A percentile compares a stretch with the other conserved stretches of the same genome.
Evolutionary conservation across 495 filamentous ascomycete species (phyloP).

Genomic region (Elasticomyces elasticus): DNA sequence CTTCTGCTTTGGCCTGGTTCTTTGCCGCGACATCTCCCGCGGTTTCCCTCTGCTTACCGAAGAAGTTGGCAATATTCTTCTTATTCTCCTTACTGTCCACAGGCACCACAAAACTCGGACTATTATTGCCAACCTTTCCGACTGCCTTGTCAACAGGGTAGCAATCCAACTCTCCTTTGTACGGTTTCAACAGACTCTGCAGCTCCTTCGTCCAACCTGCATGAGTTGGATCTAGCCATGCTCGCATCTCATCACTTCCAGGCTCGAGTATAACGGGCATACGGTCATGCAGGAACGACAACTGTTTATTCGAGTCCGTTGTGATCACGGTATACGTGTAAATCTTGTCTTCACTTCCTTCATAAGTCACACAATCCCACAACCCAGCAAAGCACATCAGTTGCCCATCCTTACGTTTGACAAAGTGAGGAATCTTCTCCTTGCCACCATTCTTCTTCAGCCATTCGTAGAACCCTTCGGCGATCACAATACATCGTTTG

Average conservation of each 20-base stretch:
- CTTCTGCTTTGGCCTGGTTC: slow-evolving; percentile 11
- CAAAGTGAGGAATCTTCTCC: slow-evolving; percentile 72
- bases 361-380: slow-evolving; percentile 79
- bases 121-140: slow-evolving; percentile 92
- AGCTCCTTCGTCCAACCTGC: slow-evolving; percentile 68
- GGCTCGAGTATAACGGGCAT: slow-evolving; percentile 92
- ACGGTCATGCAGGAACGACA: slow-evolving; percentile 79
- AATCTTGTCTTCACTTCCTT: slow-evolving; percentile 59
- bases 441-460: slow-evolving; percentile 68
- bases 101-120: slow-evolving; percentile 69
- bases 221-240: slow-evolving; percentile 69
- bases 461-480: slow-evolving; percentile 96
- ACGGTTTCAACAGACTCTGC: slow-evolving; percentile 67
- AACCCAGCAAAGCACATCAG: slow-evolving; percentile 85
- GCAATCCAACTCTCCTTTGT: slow-evolving; percentile 65
- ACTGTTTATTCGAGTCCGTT: slow-evolving; percentile 65
- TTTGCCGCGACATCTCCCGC: slow-evolving; percentile 8
- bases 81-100: slow-evolving; percentile 78
- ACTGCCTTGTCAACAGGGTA: slow-evolving; percentile 84
- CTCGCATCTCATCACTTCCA: slow-evolving; percentile 55
- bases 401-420: slow-evolving; percentile 68
- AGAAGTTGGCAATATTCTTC: slow-evolving; percentile 87
- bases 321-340: slow-evolving; percentile 93
- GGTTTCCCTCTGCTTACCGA: slow-evolving; percentile 43
- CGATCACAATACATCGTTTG: slow-evolving; percentile 78